Conservation (phyloP, 2,329 filamentous ascomycete genomes). For the Trichoderma lentiforme region DNA sequence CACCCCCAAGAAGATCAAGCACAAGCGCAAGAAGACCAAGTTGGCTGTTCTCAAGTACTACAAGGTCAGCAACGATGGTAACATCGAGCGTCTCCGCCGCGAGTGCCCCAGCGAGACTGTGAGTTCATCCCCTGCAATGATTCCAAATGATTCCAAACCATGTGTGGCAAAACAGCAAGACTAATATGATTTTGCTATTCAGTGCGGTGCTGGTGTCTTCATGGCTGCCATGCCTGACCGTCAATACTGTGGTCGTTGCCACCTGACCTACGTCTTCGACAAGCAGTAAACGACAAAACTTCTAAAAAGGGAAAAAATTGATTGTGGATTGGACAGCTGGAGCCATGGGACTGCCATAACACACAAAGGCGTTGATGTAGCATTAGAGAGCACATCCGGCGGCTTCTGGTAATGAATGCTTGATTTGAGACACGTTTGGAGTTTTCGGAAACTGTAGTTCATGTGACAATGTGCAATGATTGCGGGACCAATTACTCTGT, state of each 20-base stretch:
- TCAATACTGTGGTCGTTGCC: slow-evolving; percentile 86
- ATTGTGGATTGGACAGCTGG: slow-evolving; percentile 30
- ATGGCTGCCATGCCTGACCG: slow-evolving; percentile 99
- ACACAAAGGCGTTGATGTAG: slow-evolving; percentile 43
- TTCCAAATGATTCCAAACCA: background rate
- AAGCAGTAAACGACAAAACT: slow-evolving; percentile 50
- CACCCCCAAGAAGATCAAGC: slow-evolving; percentile 99
- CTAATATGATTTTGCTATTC: background rate
- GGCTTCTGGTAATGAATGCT: slow-evolving; percentile 40
- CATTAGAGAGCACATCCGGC: slow-evolving; percentile 39
- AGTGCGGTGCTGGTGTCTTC: slow-evolving; percentile 99
- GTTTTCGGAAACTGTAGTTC: slow-evolving; percentile 17
- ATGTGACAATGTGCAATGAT: slow-evolving; percentile 19
- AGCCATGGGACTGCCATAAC: slow-evolving; percentile 30
- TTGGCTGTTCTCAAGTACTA: slow-evolving; percentile 99
- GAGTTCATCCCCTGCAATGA: slow-evolving; percentile 41
- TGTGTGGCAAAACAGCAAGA: background rate
- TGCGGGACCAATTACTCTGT: background rate
- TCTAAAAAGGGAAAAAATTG: slow-evolving; percentile 27
- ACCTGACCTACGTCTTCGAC: slow-evolving; percentile 71
- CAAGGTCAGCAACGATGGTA: slow-evolving; percentile 99
- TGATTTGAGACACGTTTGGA: slow-evolving; percentile 30
- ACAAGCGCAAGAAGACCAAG: slow-evolving; percentile 99
- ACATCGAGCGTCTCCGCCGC: slow-evolving; percentile 98
- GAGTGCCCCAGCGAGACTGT: slow-evolving; percentile 93